Evolutionary conservation across 257 asterid genomes (phyloP).

Genomic region (Sherardia arvensis): DNA sequence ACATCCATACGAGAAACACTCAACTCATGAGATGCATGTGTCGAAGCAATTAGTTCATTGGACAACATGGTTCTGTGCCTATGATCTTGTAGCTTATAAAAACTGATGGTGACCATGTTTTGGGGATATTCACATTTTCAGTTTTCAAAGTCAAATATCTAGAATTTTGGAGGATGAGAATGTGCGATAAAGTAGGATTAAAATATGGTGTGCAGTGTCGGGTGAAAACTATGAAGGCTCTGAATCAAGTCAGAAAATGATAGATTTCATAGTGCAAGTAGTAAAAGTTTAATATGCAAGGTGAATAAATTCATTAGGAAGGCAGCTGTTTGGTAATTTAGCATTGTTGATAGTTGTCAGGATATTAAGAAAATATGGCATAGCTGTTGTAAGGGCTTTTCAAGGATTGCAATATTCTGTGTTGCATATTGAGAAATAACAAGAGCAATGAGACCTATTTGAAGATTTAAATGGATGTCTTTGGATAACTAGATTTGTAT

Average conservation of each 20-base stretch:
- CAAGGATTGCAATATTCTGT: not conserved
- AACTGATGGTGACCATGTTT: not conserved
- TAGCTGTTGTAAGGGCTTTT: not conserved
- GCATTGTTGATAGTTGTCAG: not conserved
- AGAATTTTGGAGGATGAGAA: not conserved
- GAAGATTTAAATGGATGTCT: not conserved
- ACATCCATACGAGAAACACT: constrained; percentile 35
- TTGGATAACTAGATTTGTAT: not conserved
- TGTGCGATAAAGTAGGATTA: not conserved
- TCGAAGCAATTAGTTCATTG: not conserved
- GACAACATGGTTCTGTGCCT: not conserved
- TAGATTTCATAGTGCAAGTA: not conserved
- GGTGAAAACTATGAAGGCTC: not conserved
- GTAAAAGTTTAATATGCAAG: not conserved
- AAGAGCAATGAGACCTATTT: not conserved
- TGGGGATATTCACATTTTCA: not conserved
- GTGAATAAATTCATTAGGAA: not conserved
- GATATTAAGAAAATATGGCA: not conserved
- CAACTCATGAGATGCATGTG: constrained; percentile 15
- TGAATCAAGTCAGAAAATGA: not conserved
- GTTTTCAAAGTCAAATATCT: not conserved
- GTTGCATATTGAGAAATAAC: not conserved
- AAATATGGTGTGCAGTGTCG: not conserved
- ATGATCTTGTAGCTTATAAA: too few relatives aligned
- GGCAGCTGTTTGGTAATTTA: not conserved